phyloP scores from a whole-genome alignment of 495 filamentous ascomycete species.

The Xylaria bambusicola region DNA sequence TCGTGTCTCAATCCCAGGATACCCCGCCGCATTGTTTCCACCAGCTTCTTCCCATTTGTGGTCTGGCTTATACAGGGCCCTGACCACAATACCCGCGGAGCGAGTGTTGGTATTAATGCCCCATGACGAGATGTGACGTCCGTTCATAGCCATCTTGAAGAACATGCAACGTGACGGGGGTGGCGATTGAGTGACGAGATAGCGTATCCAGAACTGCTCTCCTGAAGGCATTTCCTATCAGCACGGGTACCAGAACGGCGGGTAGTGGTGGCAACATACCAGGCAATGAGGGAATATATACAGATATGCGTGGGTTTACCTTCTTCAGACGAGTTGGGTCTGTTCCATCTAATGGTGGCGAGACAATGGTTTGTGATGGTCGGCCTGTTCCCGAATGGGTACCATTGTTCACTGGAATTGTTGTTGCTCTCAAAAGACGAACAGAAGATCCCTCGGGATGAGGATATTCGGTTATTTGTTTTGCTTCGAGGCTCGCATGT shows the following conservation, averaged over 20 bases:
- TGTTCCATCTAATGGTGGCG: slow-evolving; percentile 2
- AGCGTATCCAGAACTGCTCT: slow-evolving; percentile 49
- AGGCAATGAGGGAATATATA: slow-evolving; percentile 52
- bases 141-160: slow-evolving; percentile 57
- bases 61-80: slow-evolving; percentile 46
- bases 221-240: slow-evolving; percentile 31
- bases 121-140: slow-evolving; percentile 47
- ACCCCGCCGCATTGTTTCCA: neutral
- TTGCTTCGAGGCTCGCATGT: slow-evolving; percentile 31
- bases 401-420: slow-evolving; percentile 7
- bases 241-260: neutral
- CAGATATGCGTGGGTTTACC: slow-evolving; percentile 42
- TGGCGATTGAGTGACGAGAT: slow-evolving; percentile 35
- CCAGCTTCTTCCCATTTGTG: slow-evolving; percentile 24
- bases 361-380: slow-evolving; percentile 3
- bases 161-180: slow-evolving; percentile 41
- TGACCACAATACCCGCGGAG: slow-evolving; percentile 39
- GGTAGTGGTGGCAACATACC: slow-evolving; percentile 31
- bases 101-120: slow-evolving; percentile 40
- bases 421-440: slow-evolving; percentile 27
- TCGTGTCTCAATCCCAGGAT: slow-evolving; percentile 40
- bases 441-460: slow-evolving; percentile 53
- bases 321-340: slow-evolving; percentile 33
- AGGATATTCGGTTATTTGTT: slow-evolving; percentile 47
- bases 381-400: neutral